Evolutionary conservation across 108 stramenopile genomes (phyloP).

Genomic region (Aureococcus anophagefferens): DNA sequence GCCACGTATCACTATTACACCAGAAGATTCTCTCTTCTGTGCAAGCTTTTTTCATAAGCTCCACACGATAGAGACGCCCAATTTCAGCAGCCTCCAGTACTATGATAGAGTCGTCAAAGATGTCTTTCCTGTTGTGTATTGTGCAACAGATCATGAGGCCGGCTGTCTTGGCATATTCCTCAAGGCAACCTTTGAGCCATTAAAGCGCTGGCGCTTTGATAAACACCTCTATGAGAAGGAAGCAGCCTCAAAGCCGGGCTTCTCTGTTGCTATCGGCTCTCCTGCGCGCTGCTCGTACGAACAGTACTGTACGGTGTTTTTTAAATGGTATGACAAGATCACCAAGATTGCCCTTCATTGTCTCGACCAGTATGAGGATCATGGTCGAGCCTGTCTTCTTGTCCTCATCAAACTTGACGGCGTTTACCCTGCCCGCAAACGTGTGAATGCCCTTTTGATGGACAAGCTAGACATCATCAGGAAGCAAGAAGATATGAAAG

Average conservation of each 20-base stretch:
- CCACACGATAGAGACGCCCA: slow-evolving; percentile 62
- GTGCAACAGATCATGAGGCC: slow-evolving; percentile 75
- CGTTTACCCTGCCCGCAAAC: slow-evolving; percentile 52
- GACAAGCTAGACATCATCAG: slow-evolving; percentile 48
- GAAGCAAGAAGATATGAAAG: slow-evolving; percentile 57
- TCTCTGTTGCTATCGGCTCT: neutral
- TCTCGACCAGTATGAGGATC: slow-evolving; percentile 53
- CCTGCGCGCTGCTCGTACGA: slow-evolving; percentile 14
- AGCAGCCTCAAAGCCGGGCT: slow-evolving; percentile 17
- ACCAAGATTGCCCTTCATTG: slow-evolving; percentile 56
- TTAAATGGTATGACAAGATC: slow-evolving; percentile 63
- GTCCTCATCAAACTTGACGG: slow-evolving; percentile 61
- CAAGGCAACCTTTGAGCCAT: slow-evolving; percentile 55
- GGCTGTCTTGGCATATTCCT: slow-evolving; percentile 62
- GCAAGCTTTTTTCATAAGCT: slow-evolving; percentile 59
- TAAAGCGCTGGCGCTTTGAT: slow-evolving; percentile 67
- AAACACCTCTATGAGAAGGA: slow-evolving; percentile 58
- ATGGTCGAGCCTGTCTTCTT: slow-evolving; percentile 59
- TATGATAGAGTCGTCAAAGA: slow-evolving; percentile 56
- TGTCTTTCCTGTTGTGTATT: slow-evolving; percentile 53
- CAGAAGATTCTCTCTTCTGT: slow-evolving; percentile 74
- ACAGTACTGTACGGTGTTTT: slow-evolving; percentile 54
- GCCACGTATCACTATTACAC: slow-evolving; percentile 57
- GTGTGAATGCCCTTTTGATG: slow-evolving; percentile 41
- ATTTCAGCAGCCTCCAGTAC: slow-evolving; percentile 59